These are phyloP conservation scores for Rubia occidens DNA, from an alignment of 305 asterid species.

Conservation along the genomic window DNA sequence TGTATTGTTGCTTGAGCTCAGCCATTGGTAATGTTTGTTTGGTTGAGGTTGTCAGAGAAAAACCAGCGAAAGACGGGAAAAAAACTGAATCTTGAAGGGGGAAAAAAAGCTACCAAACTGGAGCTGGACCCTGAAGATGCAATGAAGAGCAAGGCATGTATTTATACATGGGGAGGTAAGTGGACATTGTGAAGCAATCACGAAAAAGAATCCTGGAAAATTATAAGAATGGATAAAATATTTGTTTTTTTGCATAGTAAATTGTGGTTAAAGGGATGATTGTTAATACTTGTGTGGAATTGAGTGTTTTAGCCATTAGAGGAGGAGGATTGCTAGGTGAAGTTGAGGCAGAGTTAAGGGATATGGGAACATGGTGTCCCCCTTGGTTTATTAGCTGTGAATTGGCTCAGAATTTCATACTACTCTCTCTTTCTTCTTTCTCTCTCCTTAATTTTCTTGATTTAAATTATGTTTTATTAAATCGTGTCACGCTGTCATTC, in stretches of 20 bases:
- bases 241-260: slow-evolving; percentile 11
- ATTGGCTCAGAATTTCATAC: slow-evolving; percentile 8
- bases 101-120: slow-evolving; percentile 62
- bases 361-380: slow-evolving; percentile 35
- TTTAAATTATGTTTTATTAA: not conserved
- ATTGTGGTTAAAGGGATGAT: slow-evolving; percentile 31
- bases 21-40: slow-evolving; percentile 28
- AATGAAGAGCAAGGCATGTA: slow-evolving; percentile 21
- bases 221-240: slow-evolving; percentile 24
- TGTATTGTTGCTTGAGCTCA: slow-evolving; percentile 27
- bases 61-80: slow-evolving; percentile 6
- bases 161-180: slow-evolving; percentile 31
- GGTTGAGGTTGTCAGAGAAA: slow-evolving; percentile 1
- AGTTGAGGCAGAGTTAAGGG: slow-evolving; percentile 42
- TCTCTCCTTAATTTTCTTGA: not conserved
- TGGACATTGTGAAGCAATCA: slow-evolving; percentile 15
- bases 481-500: not conserved
- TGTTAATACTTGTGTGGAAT: slow-evolving; percentile 22
- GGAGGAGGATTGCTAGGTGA: slow-evolving; percentile 32
- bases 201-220: slow-evolving; percentile 46
- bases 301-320: slow-evolving; percentile 20
- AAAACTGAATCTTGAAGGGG: slow-evolving; percentile 1
- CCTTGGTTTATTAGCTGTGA: slow-evolving; percentile 10
- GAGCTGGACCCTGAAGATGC: slow-evolving; percentile 65
- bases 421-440: not conserved